Evolutionary conservation across 495 filamentous ascomycete genomes (phyloP).

Genomic region (Geoglossum glabrum): DNA sequence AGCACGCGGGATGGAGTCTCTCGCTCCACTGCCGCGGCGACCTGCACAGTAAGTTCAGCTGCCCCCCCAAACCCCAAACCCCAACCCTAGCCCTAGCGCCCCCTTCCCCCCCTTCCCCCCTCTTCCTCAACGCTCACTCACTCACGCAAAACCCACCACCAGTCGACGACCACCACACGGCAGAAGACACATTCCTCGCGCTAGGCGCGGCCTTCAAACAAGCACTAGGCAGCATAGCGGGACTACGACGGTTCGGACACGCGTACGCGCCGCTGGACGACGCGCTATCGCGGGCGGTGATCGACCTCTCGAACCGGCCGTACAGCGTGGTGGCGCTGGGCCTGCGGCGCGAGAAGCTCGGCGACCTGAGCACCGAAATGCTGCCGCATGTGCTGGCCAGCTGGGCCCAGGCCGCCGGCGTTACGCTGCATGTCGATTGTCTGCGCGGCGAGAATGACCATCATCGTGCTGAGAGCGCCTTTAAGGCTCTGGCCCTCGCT

Average conservation of each 20-base stretch:
- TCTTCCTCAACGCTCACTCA: too few species aligned
- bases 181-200: conserved; percentile 87
- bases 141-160: not conserved
- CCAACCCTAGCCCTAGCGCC: too few species aligned
- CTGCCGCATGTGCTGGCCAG: conserved; percentile 85
- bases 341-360: conserved; percentile 75
- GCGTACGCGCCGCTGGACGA: conserved; percentile 90
- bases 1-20: conserved; percentile 87
- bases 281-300: conserved; percentile 78
- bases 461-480: conserved; percentile 88
- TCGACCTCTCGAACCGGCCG: conserved; percentile 84
- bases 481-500: conserved; percentile 87
- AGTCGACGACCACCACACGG: conserved; percentile 98
- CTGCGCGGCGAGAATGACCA: conserved; percentile 83
- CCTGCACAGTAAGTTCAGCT: conserved; percentile 71
- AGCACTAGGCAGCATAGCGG: conserved; percentile 42
- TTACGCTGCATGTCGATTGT: conserved; percentile 86
- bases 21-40: conserved; percentile 66
- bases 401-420: conserved; percentile 76
- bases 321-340: conserved; percentile 65
- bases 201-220: conserved; percentile 67
- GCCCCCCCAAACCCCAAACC: too few species aligned
- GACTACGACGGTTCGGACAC: conserved; percentile 72
- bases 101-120: too few species aligned
- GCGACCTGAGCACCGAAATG: conserved; percentile 88